A percentile compares a stretch with the other conserved stretches of the same genome.
phyloP scores from a whole-genome alignment of 192 early-diverging fungal genomes.

The Podila minutissima region DNA sequence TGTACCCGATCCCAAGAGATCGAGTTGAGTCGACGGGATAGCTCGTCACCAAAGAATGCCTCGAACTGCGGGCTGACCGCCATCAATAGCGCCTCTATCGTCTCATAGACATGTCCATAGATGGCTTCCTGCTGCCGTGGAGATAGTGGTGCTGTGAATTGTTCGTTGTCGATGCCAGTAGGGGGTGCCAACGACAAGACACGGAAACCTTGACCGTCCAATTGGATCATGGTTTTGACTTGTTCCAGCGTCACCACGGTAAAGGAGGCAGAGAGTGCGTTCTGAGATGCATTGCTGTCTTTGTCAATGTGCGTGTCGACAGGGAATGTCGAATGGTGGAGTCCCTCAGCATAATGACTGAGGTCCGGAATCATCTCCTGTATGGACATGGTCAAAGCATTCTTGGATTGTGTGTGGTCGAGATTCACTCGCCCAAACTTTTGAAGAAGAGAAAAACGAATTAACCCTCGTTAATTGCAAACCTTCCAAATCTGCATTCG shows the following conservation, averaged over 20 bases:
- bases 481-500: no score
- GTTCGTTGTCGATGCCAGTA: background rate
- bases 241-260: slow-evolving; percentile 19
- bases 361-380: slow-evolving; percentile 35
- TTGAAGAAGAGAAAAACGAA: background rate
- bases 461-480: no score
- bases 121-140: slow-evolving; percentile 23
- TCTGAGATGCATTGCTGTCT: background rate
- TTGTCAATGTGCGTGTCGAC: background rate
- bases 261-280: slow-evolving; percentile 1
- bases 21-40: slow-evolving; percentile 7
- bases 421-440: background rate
- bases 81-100: slow-evolving; percentile 42
- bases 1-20: slow-evolving; percentile 21
- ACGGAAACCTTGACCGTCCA: slow-evolving; percentile 28
- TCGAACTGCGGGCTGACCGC: slow-evolving; percentile 44
- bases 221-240: background rate
- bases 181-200: background rate
- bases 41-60: slow-evolving; percentile 40
- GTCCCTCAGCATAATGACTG: slow-evolving; percentile 26
- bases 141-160: background rate
- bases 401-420: background rate
- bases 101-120: slow-evolving; percentile 31
- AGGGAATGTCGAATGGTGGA: slow-evolving; percentile 30
- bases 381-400: no score